Base-by-base conservation (phyloP, 148 eudicot genomes). In the Silene latifolia region DNA sequence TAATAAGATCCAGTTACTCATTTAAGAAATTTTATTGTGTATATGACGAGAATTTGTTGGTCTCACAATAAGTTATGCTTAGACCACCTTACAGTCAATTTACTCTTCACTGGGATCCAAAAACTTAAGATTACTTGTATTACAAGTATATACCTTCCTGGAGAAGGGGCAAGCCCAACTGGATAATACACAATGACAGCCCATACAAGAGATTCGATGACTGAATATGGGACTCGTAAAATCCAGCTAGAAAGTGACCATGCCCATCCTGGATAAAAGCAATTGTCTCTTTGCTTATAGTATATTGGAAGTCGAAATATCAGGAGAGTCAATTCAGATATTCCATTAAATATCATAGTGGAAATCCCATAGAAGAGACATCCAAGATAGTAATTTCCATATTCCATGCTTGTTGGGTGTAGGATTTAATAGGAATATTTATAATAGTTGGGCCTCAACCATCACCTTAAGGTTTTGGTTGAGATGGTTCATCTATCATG, bases 241-340 rank as follows among this genome's bases (percentile, higher is more conserved):
- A 90, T 78, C 88, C 88, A 93, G 77, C 89, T 87, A 32, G 89
- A 65, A 65, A 89, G 47, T 18, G 98, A 82, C 91, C 92, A 93
- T 32, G 90, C 92, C 98, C 98, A 93, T 42, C 88, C 92, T 75
- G 98, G 96, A 83, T 87, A 82, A 62, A 93, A 93, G 65, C 74
- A 77, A 75, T 86, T 86, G 78, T 93, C 98, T 79, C 98, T 79
- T 83, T 93, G 96, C 81, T 93, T 93, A 83, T 87, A 93, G 71
- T 89, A 90, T 23, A 90, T 91, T 44, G 98, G 96, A 67, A 93
- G 93, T 72, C 93, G 82, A 69, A 84, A 81, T 77, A 93, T 88
- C 86, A 83, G 82, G 56, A 90, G 89, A 63, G 98, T 83, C 69
- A 93, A 86, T 86, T 93, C 96, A 27, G 96, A 82, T 58, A 93